Evolutionary conservation across 495 filamentous ascomycete species (phyloP).

Genomic region (Staphylotrichum longicolle): DNA sequence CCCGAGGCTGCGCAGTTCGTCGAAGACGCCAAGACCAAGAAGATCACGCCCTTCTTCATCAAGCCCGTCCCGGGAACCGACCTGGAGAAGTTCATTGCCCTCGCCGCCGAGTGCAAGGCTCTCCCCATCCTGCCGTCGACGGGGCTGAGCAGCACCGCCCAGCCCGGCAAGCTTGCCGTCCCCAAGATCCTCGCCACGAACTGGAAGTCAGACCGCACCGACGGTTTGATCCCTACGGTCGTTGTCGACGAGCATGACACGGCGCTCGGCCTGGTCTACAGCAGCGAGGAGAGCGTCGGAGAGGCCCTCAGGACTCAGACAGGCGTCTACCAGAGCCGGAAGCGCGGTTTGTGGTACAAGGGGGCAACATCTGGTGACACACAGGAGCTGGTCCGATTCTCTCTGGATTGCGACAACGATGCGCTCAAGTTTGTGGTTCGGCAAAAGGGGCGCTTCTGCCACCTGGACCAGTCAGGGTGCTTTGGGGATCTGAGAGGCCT

Average conservation of each 20-base stretch:
- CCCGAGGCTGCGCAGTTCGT: conserved; percentile 43
- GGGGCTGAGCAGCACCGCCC: conserved; percentile 61
- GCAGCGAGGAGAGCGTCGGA: conserved; percentile 80
- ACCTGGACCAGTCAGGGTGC: conserved; percentile 85
- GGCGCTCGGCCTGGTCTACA: conserved; percentile 88
- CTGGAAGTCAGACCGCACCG: conserved; percentile 76
- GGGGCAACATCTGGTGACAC: conserved; percentile 90
- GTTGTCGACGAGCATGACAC: conserved; percentile 86
- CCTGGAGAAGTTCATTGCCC: conserved; percentile 51
- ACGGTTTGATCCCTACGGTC: conserved; percentile 80
- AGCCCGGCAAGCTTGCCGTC: conserved; percentile 60
- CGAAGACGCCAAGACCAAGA: conserved; percentile 46
- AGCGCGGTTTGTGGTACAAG: conserved; percentile 95
- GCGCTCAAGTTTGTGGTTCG: conserved; percentile 84
- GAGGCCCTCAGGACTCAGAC: conserved; percentile 83
- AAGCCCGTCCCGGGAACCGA: conserved; percentile 44
- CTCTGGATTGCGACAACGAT: conserved; percentile 88
- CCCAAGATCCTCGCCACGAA: conserved; percentile 65
- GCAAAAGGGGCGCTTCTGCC: conserved; percentile 93
- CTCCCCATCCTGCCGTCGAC: conserved; percentile 76
- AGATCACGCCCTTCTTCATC: conserved; percentile 47
- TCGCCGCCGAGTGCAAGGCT: conserved; percentile 56
- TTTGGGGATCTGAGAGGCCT: conserved; percentile 83
- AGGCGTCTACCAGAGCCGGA: conserved; percentile 93
- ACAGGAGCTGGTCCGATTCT: conserved; percentile 81